Evolutionary conservation across 768 basidiomycete species (phyloP).

Genomic region (Omphalotus guepiniiformis): DNA sequence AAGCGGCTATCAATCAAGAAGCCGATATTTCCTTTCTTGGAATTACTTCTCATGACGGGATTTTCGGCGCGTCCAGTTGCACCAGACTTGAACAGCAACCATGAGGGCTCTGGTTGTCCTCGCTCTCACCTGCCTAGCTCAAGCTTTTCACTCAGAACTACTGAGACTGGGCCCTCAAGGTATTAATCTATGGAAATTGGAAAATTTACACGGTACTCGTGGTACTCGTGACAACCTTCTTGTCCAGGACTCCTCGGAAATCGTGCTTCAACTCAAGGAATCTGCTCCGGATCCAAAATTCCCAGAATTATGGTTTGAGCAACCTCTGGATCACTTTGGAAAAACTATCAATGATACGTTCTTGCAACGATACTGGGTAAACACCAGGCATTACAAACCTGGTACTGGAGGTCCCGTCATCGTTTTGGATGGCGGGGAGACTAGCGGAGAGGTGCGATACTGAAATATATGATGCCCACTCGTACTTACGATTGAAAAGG

Average conservation of each 20-base stretch:
- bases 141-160: not conserved
- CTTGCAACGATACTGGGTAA: conserved; percentile 91
- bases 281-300: conserved; percentile 31
- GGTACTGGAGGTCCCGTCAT: conserved; percentile 78
- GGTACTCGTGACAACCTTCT: not conserved
- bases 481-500: conserved; percentile 20
- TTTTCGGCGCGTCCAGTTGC: too few relatives aligned
- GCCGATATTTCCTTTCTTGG: too few relatives aligned
- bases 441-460: conserved; percentile 68
- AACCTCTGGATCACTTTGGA: conserved; percentile 80
- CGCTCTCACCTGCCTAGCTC: not conserved
- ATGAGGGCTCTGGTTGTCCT: too few relatives aligned
- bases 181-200: conserved; percentile 6
- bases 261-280: not conserved
- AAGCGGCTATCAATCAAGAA: too few relatives aligned
- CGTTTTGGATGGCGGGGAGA: conserved; percentile 92
- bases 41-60: too few relatives aligned
- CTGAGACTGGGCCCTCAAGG: conserved; percentile 8
- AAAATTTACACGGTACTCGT: not conserved
- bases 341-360: conserved; percentile 48
- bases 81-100: too few relatives aligned
- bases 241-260: not conserved
- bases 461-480: conserved; percentile 24
- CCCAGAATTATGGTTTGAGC: conserved; percentile 66
- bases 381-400: conserved; percentile 71